Evolutionary conservation across 345 rosid species (phyloP).

Genomic region (Alliaria petiolata): DNA sequence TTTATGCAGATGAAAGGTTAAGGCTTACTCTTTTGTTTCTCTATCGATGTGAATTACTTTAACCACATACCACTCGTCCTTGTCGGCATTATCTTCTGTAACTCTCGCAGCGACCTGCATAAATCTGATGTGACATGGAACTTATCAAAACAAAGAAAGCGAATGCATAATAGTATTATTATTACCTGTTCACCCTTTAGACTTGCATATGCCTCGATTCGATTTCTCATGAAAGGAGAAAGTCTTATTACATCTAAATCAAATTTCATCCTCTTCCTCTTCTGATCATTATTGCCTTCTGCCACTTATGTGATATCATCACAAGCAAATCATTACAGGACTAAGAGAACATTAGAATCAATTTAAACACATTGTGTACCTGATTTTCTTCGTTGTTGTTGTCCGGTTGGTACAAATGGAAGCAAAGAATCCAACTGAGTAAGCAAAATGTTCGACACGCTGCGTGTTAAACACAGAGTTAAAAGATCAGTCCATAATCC

Average conservation of each 20-base stretch:
- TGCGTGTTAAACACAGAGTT: slow-evolving; percentile 28
- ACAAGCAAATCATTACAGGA: slow-evolving; percentile 20
- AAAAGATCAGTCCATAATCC: background rate
- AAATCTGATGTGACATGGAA: background rate
- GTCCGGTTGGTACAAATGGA: slow-evolving; percentile 73
- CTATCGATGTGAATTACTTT: slow-evolving; percentile 89
- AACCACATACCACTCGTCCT: slow-evolving; percentile 90
- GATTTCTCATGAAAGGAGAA: slow-evolving; percentile 27
- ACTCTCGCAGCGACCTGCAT: slow-evolving; percentile 92
- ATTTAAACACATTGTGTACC: slow-evolving; percentile 41
- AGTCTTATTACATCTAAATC: slow-evolving; percentile 69
- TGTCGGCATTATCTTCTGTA: slow-evolving; percentile 68
- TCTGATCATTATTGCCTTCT: too few relatives aligned
- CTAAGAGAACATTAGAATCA: background rate
- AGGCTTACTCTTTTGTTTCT: slow-evolving; percentile 74
- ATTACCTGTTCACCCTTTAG: slow-evolving; percentile 72
- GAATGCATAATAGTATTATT: too few relatives aligned
- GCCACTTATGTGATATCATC: too few relatives aligned
- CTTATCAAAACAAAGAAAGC: too few relatives aligned
- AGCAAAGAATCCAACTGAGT: slow-evolving; percentile 66
- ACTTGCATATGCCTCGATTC: too few relatives aligned
- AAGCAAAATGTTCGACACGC: slow-evolving; percentile 51
- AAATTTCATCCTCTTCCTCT: too few relatives aligned
- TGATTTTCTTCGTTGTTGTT: slow-evolving; percentile 67
- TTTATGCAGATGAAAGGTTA: too few relatives aligned